Evolutionary conservation across 257 asterid species (phyloP), one percentile per base, ranked within the genome.

Genomic region (Solanum tarapatanum): DNA sequence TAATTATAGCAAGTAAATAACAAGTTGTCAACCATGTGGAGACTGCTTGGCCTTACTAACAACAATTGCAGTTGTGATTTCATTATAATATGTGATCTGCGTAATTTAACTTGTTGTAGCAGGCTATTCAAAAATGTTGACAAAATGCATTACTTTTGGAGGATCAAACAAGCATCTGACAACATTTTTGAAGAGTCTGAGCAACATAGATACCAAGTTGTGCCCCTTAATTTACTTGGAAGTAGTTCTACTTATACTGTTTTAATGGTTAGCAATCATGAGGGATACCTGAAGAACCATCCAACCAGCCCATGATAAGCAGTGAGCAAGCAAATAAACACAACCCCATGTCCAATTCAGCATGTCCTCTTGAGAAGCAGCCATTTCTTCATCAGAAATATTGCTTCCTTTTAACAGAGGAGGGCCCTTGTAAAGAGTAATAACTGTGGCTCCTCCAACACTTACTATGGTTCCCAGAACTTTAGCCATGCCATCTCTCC

Each of bases 221-320:
- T 3, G 0, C 16, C 17, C 33, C 17, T 11, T 24, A 1, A 24
- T 64, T 64, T 64, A 2, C 33, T 24, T 11, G 73, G 17, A 24
- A 66, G 1, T n/a, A 24, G 16, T 16, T 55, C 64, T 55, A 55
- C 64, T 17, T 17, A 48, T 48, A 76, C 83, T 3, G 55, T 75
- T 3, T 4, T 3, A 8, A 35, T 2, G 19, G 55, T 21, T 19
- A 37, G 43, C 24, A 74, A 35, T 74, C 55, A 36, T 23, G 11
- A 75, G 32, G 82, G 9, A 36, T 82, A 93, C 98, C 96, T 95
- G 98, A 90, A 94, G 93, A 77, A 95, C 98, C 98, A 96, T 95
- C 98, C 97, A 95, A 51, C 94, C 98, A 87, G 99, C 98, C 99
- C 98, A 96, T 36, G 98, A 95, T 89, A 96, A 92, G 93, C 98